Percentiles rank a stretch among this genome's conserved stretches.
These are phyloP conservation scores for Onygenales sp. DNA, from an alignment of 2,329 filamentous ascomycete genomes.

Conservation along the genomic window DNA sequence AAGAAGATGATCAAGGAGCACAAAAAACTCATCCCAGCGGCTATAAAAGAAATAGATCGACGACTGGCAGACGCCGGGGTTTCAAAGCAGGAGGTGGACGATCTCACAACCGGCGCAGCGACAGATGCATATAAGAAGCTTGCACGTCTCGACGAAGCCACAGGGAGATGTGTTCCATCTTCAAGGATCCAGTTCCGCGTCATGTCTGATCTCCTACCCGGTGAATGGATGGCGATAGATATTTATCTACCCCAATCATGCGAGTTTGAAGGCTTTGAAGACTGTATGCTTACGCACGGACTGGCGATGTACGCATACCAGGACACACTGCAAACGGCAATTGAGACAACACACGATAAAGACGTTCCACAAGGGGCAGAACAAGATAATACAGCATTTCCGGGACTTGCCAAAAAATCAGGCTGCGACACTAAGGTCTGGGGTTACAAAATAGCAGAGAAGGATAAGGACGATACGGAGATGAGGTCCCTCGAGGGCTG, in stretches of 20 bases:
- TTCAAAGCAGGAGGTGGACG: conserved; percentile 5
- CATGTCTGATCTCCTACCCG: conserved; percentile 3
- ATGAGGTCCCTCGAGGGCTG: conserved; percentile 1
- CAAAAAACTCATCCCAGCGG: conserved; percentile 5
- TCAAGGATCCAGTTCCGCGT: conserved; percentile 6
- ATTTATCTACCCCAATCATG: conserved; percentile 4
- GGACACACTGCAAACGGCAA: not conserved
- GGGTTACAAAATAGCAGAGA: conserved; percentile 7
- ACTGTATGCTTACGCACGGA: conserved; percentile 1
- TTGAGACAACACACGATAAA: not conserved
- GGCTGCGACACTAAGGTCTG: conserved; percentile 1
- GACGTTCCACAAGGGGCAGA: not conserved
- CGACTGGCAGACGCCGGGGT: conserved; percentile 5
- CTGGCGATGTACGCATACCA: not conserved
- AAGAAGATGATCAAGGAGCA: conserved; percentile 7
- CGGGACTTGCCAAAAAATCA: not conserved
- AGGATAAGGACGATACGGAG: not conserved
- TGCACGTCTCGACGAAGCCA: conserved; percentile 3
- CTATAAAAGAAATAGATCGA: conserved; percentile 8
- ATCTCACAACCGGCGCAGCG: conserved; percentile 3
- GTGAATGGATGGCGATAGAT: conserved; percentile 3
- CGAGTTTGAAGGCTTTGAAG: conserved; percentile 6
- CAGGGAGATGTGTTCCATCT: not conserved
- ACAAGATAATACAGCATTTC: not conserved
- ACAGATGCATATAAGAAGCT: conserved; percentile 9